Conservation (phyloP, 2,329 filamentous ascomycete species). For the Phaeophleospora eucalypticola region DNA sequence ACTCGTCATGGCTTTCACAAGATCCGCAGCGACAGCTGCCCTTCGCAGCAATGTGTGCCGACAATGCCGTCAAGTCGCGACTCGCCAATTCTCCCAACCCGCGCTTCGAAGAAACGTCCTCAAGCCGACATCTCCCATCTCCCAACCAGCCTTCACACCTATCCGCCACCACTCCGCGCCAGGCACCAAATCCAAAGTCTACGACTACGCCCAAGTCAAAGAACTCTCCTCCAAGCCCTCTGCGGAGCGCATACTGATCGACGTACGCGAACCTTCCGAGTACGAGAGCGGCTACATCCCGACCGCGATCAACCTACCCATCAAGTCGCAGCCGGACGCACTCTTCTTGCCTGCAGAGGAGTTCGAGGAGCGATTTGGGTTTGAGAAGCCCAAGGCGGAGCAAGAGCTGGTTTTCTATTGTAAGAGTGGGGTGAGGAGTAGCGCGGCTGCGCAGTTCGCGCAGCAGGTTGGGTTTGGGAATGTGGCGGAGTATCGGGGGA, state of each 20-base stretch:
- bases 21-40: slow-evolving; percentile 18
- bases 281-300: slow-evolving; percentile 69
- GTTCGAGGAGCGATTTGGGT: slow-evolving; percentile 80
- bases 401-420: slow-evolving; percentile 77
- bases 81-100: background rate
- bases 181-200: slow-evolving; percentile 32
- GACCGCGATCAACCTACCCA: slow-evolving; percentile 74
- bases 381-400: slow-evolving; percentile 59
- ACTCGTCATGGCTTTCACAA: slow-evolving; percentile 21
- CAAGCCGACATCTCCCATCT: background rate
- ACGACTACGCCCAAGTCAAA: slow-evolving; percentile 40
- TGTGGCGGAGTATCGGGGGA: slow-evolving; percentile 69
- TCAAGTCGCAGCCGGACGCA: slow-evolving; percentile 71
- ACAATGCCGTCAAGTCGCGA: slow-evolving; percentile 4
- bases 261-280: slow-evolving; percentile 70
- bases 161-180: slow-evolving; percentile 37
- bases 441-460: slow-evolving; percentile 72
- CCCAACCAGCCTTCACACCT: slow-evolving; percentile 8
- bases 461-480: slow-evolving; percentile 68
- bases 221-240: slow-evolving; percentile 34
- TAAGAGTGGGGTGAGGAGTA: slow-evolving; percentile 80
- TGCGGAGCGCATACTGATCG: slow-evolving; percentile 36
- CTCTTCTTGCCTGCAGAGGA: slow-evolving; percentile 72
- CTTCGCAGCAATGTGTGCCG: slow-evolving; percentile 12
- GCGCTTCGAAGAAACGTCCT: too few relatives aligned